Evolutionary conservation across 495 filamentous ascomycete species (phyloP).

Genomic region (Pseudevernia furfuracea): DNA sequence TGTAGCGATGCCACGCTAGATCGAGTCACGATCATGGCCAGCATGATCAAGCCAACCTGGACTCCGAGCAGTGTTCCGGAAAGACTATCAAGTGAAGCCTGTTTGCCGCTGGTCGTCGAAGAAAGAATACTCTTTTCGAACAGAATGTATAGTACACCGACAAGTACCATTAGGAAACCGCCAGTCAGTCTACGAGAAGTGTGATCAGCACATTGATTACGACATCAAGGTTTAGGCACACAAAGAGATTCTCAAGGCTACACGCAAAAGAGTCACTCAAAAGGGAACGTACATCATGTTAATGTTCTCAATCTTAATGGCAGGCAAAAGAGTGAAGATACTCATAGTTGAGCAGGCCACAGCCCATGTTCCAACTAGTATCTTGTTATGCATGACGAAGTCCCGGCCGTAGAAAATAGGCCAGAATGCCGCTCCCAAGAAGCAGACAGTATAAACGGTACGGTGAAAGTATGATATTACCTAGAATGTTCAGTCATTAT

Average conservation of each 20-base stretch:
- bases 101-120: conserved; percentile 29
- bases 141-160: conserved; percentile 72
- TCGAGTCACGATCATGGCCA: conserved; percentile 78
- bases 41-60: conserved; percentile 72
- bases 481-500: conserved; percentile 30
- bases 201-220: conserved; percentile 27
- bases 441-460: conserved; percentile 78
- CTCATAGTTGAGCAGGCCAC: conserved; percentile 76
- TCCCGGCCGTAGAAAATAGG: conserved; percentile 63
- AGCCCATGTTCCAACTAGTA: conserved; percentile 65
- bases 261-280: no score
- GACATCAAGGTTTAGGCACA: not conserved
- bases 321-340: conserved; percentile 81
- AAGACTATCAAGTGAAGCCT: conserved; percentile 38
- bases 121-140: conserved; percentile 67
- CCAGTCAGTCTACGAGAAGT: conserved; percentile 54
- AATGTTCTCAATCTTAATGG: conserved; percentile 72
- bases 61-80: conserved; percentile 48
- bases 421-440: conserved; percentile 68
- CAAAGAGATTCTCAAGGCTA: not conserved
- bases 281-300: conserved; percentile 59
- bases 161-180: conserved; percentile 66
- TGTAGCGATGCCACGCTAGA: conserved; percentile 77
- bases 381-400: conserved; percentile 58
- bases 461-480: conserved; percentile 84